These are phyloP conservation scores for Beauveria bassiana DNA, from an alignment of 2,329 filamentous ascomycete species.

Conservation along the genomic window DNA sequence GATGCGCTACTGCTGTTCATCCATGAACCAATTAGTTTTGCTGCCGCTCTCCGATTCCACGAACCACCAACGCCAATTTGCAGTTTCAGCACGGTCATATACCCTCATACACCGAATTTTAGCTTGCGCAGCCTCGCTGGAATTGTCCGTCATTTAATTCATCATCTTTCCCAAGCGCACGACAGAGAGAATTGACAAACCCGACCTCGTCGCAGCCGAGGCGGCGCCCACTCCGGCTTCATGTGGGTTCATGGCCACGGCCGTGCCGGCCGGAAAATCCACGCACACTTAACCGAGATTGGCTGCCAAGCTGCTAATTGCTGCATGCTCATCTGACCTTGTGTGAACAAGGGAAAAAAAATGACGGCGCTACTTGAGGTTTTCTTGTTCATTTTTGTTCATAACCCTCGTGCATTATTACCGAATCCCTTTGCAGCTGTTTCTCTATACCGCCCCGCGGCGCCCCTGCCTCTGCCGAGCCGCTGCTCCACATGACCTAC, in stretches of 20 bases:
- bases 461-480: background rate
- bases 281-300: background rate
- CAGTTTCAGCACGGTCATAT: background rate
- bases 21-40: background rate
- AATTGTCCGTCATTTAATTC: background rate
- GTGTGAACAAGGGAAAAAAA: background rate
- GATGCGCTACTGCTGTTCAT: conserved; percentile 2
- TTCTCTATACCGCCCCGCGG: background rate
- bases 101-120: background rate
- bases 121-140: background rate
- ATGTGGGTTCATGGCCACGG: background rate
- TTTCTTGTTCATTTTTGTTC: background rate
- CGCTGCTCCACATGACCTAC: background rate
- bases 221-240: background rate
- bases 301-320: background rate
- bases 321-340: background rate
- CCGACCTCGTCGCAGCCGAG: background rate
- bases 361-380: background rate
- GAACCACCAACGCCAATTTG: background rate
- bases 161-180: background rate
- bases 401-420: background rate
- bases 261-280: background rate
- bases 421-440: background rate
- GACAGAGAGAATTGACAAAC: background rate
- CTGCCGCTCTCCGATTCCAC: background rate